Conservation (phyloP, 2,329 filamentous ascomycete species). For the Venturia nashicola region DNA sequence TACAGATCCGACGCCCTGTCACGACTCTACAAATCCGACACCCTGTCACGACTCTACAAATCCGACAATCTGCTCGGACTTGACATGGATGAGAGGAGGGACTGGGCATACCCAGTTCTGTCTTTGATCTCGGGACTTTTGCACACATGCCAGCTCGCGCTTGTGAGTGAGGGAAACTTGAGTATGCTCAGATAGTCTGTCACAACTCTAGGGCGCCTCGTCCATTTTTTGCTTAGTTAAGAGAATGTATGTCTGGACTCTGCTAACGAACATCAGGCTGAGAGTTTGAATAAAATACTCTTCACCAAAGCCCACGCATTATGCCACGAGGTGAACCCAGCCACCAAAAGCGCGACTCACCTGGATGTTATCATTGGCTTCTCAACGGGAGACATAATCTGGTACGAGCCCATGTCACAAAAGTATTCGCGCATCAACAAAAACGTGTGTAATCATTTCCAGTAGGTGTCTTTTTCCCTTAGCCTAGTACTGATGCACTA, state of each 20-base stretch:
- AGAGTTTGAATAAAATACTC: constrained; percentile 88
- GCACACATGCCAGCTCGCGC: too few relatives aligned
- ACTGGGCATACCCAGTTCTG: too few relatives aligned
- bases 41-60: too few relatives aligned
- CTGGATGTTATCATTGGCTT: constrained; percentile 92
- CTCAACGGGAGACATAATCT: constrained; percentile 92
- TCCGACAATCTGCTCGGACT: too few relatives aligned
- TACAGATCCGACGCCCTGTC: too few relatives aligned
- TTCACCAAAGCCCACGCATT: constrained; percentile 95
- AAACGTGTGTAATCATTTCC: constrained; percentile 45
- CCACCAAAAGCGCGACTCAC: constrained; percentile 68
- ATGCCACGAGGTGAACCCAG: constrained; percentile 80
- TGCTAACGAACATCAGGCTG: constrained; percentile 43
- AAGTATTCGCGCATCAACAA: constrained; percentile 95
- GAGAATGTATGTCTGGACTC: background rate
- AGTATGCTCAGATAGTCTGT: too few relatives aligned
- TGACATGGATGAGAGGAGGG: too few relatives aligned
- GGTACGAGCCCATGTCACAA: constrained; percentile 95
- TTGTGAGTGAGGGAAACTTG: too few relatives aligned
- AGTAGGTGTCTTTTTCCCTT: background rate
- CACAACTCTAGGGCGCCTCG: too few relatives aligned
- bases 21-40: too few relatives aligned
- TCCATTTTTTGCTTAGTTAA: too few relatives aligned
- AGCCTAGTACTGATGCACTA: background rate
- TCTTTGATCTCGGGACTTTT: too few relatives aligned